A percentile compares a stretch with the other conserved stretches of the same genome.
phyloP scores from a whole-genome alignment of 1,284 basidiomycete species.

The Malassezia dermatis region DNA sequence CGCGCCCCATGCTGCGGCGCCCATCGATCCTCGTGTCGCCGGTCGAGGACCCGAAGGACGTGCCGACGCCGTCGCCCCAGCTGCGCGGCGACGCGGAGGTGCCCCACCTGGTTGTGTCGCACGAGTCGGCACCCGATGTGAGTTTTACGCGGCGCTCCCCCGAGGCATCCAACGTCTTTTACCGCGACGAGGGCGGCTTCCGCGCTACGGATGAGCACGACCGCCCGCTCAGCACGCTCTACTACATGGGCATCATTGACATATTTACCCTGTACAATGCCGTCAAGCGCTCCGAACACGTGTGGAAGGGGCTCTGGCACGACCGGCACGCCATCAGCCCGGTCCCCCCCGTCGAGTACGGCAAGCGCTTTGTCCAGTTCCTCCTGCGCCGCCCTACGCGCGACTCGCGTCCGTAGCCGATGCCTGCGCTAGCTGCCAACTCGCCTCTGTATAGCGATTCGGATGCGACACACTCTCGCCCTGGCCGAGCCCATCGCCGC shows the following conservation, averaged over 20 bases:
- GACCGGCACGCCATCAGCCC: conserved; percentile 33
- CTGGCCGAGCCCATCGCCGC: conserved; percentile 75
- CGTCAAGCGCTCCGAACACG: conserved; percentile 72
- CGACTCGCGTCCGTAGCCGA: neutral
- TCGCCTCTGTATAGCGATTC: conserved; percentile 61
- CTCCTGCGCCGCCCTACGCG: conserved; percentile 9
- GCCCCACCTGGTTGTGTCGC: neutral
- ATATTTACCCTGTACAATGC: conserved; percentile 65
- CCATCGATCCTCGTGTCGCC: conserved; percentile 13
- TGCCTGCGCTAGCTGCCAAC: conserved; percentile 48
- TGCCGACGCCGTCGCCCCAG: neutral
- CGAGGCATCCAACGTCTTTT: conserved; percentile 81
- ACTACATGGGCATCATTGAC: conserved; percentile 57
- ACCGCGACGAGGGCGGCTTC: conserved; percentile 90
- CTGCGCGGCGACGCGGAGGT: neutral
- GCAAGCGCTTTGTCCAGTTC: conserved; percentile 37
- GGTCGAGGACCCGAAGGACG: neutral
- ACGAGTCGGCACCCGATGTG: neutral
- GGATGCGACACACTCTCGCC: conserved; percentile 90
- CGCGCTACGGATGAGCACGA: conserved; percentile 79
- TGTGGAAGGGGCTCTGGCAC: conserved; percentile 74
- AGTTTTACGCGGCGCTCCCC: conserved; percentile 19
- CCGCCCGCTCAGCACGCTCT: conserved; percentile 64
- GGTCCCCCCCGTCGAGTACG: conserved; percentile 41
- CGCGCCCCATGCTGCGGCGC: conserved; percentile 42